Base-by-base conservation (phyloP, 441 rosid genomes). In the Euphorbia celastroides region DNA sequence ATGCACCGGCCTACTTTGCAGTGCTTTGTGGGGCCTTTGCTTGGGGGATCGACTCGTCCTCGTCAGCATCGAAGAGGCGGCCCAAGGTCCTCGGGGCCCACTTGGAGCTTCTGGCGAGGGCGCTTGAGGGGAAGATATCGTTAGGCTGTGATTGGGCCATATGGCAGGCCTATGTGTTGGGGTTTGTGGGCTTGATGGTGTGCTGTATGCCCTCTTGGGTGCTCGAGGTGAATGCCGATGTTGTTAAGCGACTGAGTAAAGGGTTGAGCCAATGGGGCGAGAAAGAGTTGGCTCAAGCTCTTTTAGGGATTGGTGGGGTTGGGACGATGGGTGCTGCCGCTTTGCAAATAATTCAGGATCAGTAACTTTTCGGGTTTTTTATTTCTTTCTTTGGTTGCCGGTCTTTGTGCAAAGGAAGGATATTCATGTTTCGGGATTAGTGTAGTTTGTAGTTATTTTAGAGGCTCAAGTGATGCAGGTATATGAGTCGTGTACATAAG, bases 71-170 rank as follows among this genome's bases (percentile, higher is more conserved):
- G 13, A 88, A 81, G 75, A 84, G 91, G 26, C 82, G 98, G 56
- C 85, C 92, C 16, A 84, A 69, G 75, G 90, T 88, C 68, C 82
- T 95, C 55, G 85, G 84, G 57, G 58, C 78, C 65, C 99, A 95
- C 81, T 64, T 95, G 74, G 95, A 90, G 70, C 84, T 95, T 75
- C 78, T 92, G 26, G 96, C 94, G 8, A 86, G 94, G 28, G 92
- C 92, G 13, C 73, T 95, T 38, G 96, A 95, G 57, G 97, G 99
- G 66, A 92, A 90, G 71, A 90, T 95, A 76, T 92, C 97, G 0
- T 81, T 95, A 7, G 97, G 99, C 27, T 92, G 96, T 60, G 94
- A 92, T 71, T 75, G 77, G 64, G 92, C 96, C 5, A 88, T 93
- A 32, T 90, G 96, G 98, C 85, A 80, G 17, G 87, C 98, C 2